phyloP scores from a whole-genome alignment of 2,329 filamentous ascomycete genomes.

The Fusarium sulawesiense region DNA sequence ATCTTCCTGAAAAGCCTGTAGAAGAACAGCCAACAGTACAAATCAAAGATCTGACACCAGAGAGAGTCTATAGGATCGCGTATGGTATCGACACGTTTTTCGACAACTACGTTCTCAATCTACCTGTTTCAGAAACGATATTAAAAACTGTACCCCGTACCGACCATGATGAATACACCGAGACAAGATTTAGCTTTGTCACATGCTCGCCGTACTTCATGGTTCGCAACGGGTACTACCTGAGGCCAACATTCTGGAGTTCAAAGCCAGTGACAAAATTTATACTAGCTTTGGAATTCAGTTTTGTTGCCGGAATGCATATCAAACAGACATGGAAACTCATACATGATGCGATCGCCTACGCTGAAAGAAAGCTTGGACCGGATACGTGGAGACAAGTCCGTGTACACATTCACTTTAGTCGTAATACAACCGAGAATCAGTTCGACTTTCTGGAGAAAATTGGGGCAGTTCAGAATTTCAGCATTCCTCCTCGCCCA shows the following conservation, averaged over 20 bases:
- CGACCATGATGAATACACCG: background rate
- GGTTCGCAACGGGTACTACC: background rate
- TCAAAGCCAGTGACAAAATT: background rate
- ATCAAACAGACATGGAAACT: background rate
- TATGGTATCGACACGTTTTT: background rate
- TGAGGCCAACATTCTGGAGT: background rate
- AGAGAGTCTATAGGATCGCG: fast-evolving
- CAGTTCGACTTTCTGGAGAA: background rate
- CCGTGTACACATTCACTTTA: background rate
- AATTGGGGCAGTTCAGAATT: background rate
- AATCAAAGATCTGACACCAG: background rate
- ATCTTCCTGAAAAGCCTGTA: no score
- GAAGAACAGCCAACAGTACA: fast-evolving
- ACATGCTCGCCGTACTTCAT: background rate
- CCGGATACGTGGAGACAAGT: background rate
- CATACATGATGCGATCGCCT: background rate
- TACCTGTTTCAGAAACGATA: background rate
- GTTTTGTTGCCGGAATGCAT: fast-evolving
- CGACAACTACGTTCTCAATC: background rate
- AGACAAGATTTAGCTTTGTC: slow-evolving; percentile 1
- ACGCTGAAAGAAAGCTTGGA: background rate
- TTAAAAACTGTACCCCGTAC: background rate
- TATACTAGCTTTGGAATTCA: background rate
- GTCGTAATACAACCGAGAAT: fast-evolving
- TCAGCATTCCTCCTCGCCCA: background rate